Base-by-base conservation (phyloP, 2,329 filamentous ascomycete species). In the Penicillium hesseltinei region DNA sequence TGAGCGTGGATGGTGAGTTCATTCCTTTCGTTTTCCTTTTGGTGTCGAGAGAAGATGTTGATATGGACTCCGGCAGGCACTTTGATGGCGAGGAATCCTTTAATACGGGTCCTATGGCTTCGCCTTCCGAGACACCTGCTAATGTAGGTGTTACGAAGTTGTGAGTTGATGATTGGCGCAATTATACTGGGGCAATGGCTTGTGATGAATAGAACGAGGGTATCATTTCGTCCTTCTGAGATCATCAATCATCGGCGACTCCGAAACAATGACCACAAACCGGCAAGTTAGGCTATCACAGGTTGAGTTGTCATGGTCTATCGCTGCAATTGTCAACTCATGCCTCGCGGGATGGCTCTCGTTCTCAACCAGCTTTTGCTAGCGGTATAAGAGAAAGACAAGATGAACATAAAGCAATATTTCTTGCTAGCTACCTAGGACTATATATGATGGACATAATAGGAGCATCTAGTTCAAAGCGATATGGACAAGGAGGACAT, bases 1-100 rank as follows among this genome's bases (percentile, higher is more conserved):
- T 67, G 93, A 97, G 75, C 82, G 92, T 78, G 92, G 92, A 71
- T 97, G 93, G 92, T 94, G 75, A 76, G 81, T 71, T 2, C 6
- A 27, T 57, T 68, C 61, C 15, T 60, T 65, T 42, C 58, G 65
- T 38, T 46, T 45, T 54, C 21, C 13, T 7, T 29, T 27, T 35
- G 17, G 39, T 48, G 4, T 19, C 10, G 36, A 46, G 48, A 19
- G 17, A 48, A 43, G 43, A 43, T 65, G 57, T 56, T 80, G 48
- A 50, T n/a, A 59, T 42, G 54, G 5, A 33, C 53, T 36, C n/a
- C 23, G 19, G 2, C 47, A 77, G 74, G 77, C 77, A 79, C 60
- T 80, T 80, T 56, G 73, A 73, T 61, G 77, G 77, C 1, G 77
- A 80, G 49, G 77, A 80, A 65, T 73, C 72, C 31, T 80, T 80